Percentiles rank a stretch among this genome's conserved stretches.
phyloP scores from a whole-genome alignment of 768 basidiomycete species.

The Podaxis sp. region DNA sequence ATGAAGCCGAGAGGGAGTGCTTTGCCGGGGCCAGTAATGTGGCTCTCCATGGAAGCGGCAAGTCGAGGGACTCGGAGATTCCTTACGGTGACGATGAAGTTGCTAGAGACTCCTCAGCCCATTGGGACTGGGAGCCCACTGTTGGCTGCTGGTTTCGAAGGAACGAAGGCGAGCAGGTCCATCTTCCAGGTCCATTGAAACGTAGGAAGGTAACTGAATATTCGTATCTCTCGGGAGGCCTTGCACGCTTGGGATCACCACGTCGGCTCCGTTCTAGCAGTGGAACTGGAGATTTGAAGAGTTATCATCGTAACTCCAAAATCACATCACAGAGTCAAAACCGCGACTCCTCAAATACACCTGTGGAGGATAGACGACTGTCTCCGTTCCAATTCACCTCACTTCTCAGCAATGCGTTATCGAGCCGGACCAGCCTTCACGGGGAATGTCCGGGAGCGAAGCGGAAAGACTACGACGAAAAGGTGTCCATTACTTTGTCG shows the following conservation, averaged over 20 bases:
- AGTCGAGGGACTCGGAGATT: background rate
- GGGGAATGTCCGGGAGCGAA: background rate
- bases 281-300: background rate
- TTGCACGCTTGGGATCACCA: background rate
- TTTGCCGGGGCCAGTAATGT: slow-evolving; percentile 27
- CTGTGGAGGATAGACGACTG: background rate
- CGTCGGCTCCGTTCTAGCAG: background rate
- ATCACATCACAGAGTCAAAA: background rate
- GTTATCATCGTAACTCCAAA: background rate
- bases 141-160: slow-evolving; percentile 43
- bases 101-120: background rate
- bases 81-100: background rate
- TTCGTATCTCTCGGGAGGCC: background rate
- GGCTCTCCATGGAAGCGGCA: slow-evolving; percentile 1
- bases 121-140: slow-evolving; percentile 50
- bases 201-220: slow-evolving; percentile 12
- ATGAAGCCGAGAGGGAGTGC: slow-evolving; percentile 50
- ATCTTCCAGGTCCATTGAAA: slow-evolving; percentile 12
- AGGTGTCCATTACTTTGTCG: background rate
- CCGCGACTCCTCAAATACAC: background rate
- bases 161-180: slow-evolving; percentile 22
- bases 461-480: background rate
- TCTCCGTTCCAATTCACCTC: slow-evolving; percentile 27
- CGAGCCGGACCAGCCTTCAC: slow-evolving; percentile 34
- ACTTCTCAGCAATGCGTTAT: slow-evolving; percentile 38